phyloP scores from a whole-genome alignment of 2,329 filamentous ascomycete species.

The Phyllosticta paracitricarpa region DNA sequence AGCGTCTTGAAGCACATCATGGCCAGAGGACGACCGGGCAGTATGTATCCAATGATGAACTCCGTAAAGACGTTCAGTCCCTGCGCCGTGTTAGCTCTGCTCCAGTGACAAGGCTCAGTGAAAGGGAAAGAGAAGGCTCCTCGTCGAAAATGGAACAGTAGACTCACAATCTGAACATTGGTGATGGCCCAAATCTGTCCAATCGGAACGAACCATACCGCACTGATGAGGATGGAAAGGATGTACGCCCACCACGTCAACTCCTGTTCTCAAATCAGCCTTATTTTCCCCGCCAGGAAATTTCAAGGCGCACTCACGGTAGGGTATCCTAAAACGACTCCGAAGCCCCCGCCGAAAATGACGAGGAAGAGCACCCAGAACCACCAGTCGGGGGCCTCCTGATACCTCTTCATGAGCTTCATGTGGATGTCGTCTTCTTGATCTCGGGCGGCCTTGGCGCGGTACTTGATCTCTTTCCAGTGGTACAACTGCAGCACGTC shows the following conservation, averaged over 20 bases:
- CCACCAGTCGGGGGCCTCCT: constrained; percentile 49
- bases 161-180: constrained; percentile 2
- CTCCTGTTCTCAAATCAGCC: constrained; percentile 26
- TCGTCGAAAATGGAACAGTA: too few species aligned
- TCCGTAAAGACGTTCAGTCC: constrained; percentile 42
- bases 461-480: constrained; percentile 22
- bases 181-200: constrained; percentile 14
- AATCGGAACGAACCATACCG: constrained; percentile 26
- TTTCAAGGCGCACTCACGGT: constrained; percentile 29
- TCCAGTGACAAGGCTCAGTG: background rate
- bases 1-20: constrained; percentile 45
- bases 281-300: background rate
- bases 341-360: constrained; percentile 43
- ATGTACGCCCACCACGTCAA: constrained; percentile 65
- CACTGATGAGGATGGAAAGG: constrained; percentile 54
- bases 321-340: constrained; percentile 43
- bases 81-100: background rate
- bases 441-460: constrained; percentile 44
- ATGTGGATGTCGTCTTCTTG: constrained; percentile 43
- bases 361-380: constrained; percentile 38
- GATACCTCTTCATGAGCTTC: constrained; percentile 48
- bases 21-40: constrained; percentile 35
- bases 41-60: constrained; percentile 59
- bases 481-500: constrained; percentile 24
- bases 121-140: too few species aligned